Evolutionary conservation across 345 rosid genomes (phyloP), one percentile per base, ranked within the genome.

Genomic region (Iberis pinnata): DNA sequence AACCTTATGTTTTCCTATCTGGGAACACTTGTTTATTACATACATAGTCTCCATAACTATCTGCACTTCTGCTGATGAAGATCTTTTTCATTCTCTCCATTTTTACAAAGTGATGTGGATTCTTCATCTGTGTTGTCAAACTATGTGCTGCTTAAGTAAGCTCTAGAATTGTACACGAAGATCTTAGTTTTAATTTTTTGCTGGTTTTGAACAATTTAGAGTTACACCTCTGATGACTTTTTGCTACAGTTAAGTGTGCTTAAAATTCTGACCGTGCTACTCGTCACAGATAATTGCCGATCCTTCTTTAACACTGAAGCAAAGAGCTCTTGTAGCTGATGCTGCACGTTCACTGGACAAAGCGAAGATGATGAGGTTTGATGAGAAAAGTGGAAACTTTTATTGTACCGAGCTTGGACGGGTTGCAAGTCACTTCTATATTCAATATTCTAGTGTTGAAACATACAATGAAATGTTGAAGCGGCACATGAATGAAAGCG

Each of bases 311-410:
- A 63, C 78, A 54, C 64, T 77, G 61, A 90, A 87, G 76, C 92
- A 80, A 74, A 80, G 98, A 64, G 85, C 89, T 66, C 80, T 90
- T 58, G 78, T 90, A 64, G 68, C 88, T 39, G 96, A 90, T 77
- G 98, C 98, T 71, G 98, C 95, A 51, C 92, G 98, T 59, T 71
- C 95, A 52, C 95, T 90, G 36, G 98, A 90, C 72, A 87, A 79
- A 68, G 98, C 98, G 52, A 90, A 90, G 75, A 90, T 90, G 98
- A 90, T 90, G 98, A 78, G 96, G 56, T 90, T 90, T 71, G 92
- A 90, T 73, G 98, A 90, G 73, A 90, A 90, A 78, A 87, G 92
- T 79, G 98, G 96, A 67, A 90, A 90, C 58, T 90, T 87, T 65
- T 87, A 87, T 61, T 90, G 98, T 49, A 90, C 96, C 15, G 98